phyloP scores from a whole-genome alignment of 805 yeast species.

The Starmera dryadoides region DNA sequence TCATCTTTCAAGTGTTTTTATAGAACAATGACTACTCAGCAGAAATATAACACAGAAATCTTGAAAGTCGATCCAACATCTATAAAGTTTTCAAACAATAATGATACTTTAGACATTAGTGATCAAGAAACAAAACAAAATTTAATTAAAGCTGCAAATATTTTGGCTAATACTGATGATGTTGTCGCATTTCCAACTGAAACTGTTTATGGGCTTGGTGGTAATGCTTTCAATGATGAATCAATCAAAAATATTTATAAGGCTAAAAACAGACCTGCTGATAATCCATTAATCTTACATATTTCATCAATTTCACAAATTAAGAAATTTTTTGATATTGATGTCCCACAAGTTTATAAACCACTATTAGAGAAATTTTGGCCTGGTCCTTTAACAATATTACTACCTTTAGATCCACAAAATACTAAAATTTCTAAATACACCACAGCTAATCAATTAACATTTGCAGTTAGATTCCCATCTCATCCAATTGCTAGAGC shows the following conservation, averaged over 20 bases:
- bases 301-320: constrained; percentile 74
- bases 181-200: constrained; percentile 95
- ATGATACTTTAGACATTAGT: constrained; percentile 31
- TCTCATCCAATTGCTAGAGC: constrained; percentile 86
- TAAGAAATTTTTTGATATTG: constrained; percentile 42
- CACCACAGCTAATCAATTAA: constrained; percentile 82
- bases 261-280: constrained; percentile 93
- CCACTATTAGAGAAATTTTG: constrained; percentile 65
- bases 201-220: constrained; percentile 95
- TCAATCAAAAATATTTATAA: constrained; percentile 71
- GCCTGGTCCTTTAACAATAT: constrained; percentile 95
- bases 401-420: constrained; percentile 51
- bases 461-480: constrained; percentile 92
- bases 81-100: constrained; percentile 10
- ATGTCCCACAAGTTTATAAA: constrained; percentile 63
- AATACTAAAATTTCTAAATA: constrained; percentile 51
- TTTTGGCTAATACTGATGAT: constrained; percentile 40
- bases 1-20: too few relatives aligned
- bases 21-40: too few relatives aligned
- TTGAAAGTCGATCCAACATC: constrained; percentile 14
- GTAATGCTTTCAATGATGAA: constrained; percentile 66
- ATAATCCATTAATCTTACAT: constrained; percentile 90
- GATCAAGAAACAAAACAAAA: constrained; percentile 47
- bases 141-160: constrained; percentile 50
- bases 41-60: too few relatives aligned